phyloP scores from a whole-genome alignment of 2,329 filamentous ascomycete genomes.

The Chlorencoelia australis region DNA sequence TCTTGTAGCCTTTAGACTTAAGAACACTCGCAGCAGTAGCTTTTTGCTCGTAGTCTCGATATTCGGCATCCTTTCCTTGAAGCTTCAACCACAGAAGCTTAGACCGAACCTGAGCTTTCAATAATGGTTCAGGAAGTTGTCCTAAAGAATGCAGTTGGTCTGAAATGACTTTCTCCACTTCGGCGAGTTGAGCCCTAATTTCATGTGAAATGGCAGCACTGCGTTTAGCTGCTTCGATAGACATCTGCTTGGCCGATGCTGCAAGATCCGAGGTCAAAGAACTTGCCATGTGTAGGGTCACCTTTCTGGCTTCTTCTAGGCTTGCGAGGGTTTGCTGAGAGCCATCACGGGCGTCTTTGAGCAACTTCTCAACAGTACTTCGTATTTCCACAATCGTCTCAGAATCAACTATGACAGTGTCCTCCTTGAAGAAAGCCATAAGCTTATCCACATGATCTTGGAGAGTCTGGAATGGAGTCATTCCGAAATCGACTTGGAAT shows the following conservation, averaged over 20 bases:
- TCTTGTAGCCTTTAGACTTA: constrained; percentile 5
- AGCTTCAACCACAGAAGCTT: constrained; percentile 48
- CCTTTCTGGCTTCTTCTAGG: constrained; percentile 16
- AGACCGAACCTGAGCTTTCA: constrained; percentile 45
- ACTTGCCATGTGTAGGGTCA: constrained; percentile 16
- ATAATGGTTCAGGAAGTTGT: constrained; percentile 32
- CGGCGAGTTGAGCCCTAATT: constrained; percentile 18
- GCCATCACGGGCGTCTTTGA: constrained; percentile 14
- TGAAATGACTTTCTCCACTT: constrained; percentile 28
- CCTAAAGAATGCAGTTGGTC: constrained; percentile 28
- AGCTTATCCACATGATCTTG: constrained; percentile 20
- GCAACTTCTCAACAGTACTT: constrained; percentile 13
- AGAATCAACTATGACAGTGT: constrained; percentile 11
- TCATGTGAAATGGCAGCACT: constrained; percentile 23
- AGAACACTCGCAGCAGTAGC: constrained; percentile 28
- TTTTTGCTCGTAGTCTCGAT: constrained; percentile 37
- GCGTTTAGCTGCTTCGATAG: constrained; percentile 22
- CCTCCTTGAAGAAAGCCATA: constrained; percentile 16
- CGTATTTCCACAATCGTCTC: constrained; percentile 13
- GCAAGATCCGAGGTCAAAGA: constrained; percentile 14
- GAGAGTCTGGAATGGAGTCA: constrained; percentile 15
- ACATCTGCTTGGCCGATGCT: constrained; percentile 16
- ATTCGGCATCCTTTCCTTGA: constrained; percentile 38
- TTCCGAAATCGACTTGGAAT: constrained; percentile 49
- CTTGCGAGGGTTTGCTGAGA: constrained; percentile 14